Conservation (phyloP, 176 grass and related monocot species). For the Phoenix dactylifera region DNA sequence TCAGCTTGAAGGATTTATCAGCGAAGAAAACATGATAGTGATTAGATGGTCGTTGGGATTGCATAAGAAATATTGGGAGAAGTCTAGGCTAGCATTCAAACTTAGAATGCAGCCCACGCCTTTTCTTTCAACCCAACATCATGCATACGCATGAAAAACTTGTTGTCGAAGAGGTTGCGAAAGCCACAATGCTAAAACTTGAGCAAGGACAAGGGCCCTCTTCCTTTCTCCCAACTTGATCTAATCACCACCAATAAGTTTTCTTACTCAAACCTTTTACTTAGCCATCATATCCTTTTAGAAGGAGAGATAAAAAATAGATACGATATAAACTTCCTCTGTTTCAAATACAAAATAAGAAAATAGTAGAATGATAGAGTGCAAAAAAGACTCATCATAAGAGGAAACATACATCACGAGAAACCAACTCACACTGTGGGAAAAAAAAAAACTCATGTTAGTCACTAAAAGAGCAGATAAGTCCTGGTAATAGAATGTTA, state of each 20-base stretch:
- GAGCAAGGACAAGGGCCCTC: conserved; percentile 16
- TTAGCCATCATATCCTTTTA: conserved; percentile 13
- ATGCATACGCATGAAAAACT: conserved; percentile 12
- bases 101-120: conserved; percentile 18
- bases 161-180: conserved; percentile 21
- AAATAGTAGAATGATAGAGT: no score
- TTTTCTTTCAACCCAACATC: background rate
- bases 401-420: no score
- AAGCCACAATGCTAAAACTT: conserved; percentile 16
- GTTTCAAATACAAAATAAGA: no score
- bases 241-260: background rate
- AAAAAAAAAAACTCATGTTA: no score
- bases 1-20: conserved; percentile 17
- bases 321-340: no score
- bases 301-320: no score
- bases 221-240: background rate
- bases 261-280: conserved; percentile 23
- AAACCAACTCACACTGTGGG: no score
- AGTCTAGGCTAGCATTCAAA: conserved; percentile 17
- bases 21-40: conserved; percentile 4
- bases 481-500: no score
- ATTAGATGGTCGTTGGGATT: background rate
- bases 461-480: no score
- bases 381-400: no score
- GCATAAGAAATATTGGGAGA: background rate